Conservation (phyloP, 2,329 filamentous ascomycete species). For the Arthroderma sp. region DNA sequence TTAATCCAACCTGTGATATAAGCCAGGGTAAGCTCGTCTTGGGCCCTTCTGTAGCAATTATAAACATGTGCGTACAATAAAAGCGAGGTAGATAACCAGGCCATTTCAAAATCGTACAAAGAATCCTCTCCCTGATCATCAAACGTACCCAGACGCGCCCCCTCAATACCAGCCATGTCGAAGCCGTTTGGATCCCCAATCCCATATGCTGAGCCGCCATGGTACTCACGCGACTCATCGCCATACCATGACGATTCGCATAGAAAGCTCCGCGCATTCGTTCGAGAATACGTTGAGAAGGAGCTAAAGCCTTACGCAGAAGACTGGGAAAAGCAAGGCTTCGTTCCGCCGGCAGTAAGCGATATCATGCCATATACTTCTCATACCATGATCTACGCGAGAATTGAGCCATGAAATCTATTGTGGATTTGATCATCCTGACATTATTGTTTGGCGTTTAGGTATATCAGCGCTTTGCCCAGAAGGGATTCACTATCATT, state of each 20-base stretch:
- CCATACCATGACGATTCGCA: constrained; percentile 53
- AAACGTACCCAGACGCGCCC: too few species aligned
- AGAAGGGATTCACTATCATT: constrained; percentile 27
- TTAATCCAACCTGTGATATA: too few species aligned
- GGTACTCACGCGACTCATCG: constrained; percentile 15
- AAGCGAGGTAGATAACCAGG: too few species aligned
- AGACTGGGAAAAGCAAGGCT: constrained; percentile 49
- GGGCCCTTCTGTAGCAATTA: too few species aligned
- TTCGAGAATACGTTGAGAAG: constrained; percentile 47
- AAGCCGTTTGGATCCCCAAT: constrained; percentile 3
- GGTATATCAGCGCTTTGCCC: constrained; percentile 26
- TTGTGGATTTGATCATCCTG: background rate
- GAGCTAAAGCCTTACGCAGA: constrained; percentile 45
- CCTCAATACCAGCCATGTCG: background rate
- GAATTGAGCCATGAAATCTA: background rate
- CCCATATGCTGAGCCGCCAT: constrained; percentile 9
- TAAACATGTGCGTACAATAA: too few species aligned
- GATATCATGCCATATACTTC: background rate
- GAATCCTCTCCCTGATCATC: too few species aligned
- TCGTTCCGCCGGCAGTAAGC: constrained; percentile 33
- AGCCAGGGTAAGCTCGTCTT: too few species aligned
- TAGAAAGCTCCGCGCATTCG: constrained; percentile 40
- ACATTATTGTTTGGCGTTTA: constrained; percentile 6
- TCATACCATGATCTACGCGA: background rate
- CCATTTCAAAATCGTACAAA: too few species aligned